Conservation (phyloP, 176 grass and related monocot species). For the Pontederia paniculata region DNA sequence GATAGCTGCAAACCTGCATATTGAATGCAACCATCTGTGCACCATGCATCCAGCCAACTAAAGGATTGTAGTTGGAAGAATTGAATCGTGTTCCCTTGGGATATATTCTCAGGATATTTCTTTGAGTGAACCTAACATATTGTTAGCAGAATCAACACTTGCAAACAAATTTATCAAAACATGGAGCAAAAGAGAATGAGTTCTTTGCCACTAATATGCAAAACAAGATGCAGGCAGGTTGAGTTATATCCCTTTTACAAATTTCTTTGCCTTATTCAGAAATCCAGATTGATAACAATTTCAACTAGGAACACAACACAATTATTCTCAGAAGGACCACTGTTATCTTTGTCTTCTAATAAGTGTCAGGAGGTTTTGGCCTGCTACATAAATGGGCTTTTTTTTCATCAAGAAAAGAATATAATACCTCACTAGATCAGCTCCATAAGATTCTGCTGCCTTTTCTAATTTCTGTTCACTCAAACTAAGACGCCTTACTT, state of each 20-base stretch:
- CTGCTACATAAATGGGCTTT: background rate
- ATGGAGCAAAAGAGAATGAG: background rate
- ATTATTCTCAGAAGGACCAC: too few relatives aligned
- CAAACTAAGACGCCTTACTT: slow-evolving; percentile 42
- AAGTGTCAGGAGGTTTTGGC: too few relatives aligned
- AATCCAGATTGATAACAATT: too few relatives aligned
- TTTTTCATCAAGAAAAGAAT: background rate
- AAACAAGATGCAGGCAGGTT: too few relatives aligned
- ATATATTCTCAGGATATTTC: slow-evolving; percentile 5
- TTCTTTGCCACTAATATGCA: background rate
- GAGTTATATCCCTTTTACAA: too few relatives aligned
- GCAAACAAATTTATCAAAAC: background rate
- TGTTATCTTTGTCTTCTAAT: too few relatives aligned
- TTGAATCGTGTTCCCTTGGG: slow-evolving; percentile 7
- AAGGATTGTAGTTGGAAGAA: slow-evolving; percentile 10
- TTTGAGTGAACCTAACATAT: slow-evolving; percentile 8
- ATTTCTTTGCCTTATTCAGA: too few relatives aligned
- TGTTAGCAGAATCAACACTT: background rate
- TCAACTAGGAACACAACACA: too few relatives aligned
- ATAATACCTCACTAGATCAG: slow-evolving; percentile 41
- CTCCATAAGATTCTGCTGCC: slow-evolving; percentile 32
- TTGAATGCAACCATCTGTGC: slow-evolving; percentile 17
- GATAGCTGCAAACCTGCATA: slow-evolving; percentile 1
- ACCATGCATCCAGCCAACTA: slow-evolving; percentile 8
- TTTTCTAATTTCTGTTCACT: slow-evolving; percentile 64